Conservation (phyloP, 139 green algal species). For the Picochlorum sp. region DNA sequence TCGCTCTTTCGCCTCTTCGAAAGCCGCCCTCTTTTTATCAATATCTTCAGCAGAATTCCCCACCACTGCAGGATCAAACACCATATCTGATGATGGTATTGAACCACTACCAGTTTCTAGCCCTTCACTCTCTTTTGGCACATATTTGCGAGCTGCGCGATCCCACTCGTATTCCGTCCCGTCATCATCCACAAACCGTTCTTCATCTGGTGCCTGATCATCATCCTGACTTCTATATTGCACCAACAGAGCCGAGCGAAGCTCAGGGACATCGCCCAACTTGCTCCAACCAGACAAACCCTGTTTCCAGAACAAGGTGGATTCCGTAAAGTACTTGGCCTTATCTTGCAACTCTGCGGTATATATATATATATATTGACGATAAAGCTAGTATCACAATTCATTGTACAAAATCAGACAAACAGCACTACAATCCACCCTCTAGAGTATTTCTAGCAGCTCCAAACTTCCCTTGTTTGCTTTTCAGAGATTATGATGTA, state of each 20-base stretch:
- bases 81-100: conserved; percentile 39
- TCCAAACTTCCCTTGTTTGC: too few species aligned
- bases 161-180: conserved; percentile 87
- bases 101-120: background rate
- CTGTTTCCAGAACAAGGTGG: conserved; percentile 25
- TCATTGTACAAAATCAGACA: too few species aligned
- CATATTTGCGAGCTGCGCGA: conserved; percentile 53
- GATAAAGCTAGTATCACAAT: too few species aligned
- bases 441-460: too few species aligned
- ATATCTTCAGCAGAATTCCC: background rate
- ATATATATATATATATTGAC: too few species aligned
- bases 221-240: too few species aligned
- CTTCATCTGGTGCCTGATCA: conserved; percentile 66
- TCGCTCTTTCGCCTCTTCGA: conserved; percentile 14
- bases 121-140: conserved; percentile 31
- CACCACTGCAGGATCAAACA: conserved; percentile 17
- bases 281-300: conserved; percentile 23
- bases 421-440: too few species aligned
- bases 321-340: conserved; percentile 18
- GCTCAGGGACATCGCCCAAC: conserved; percentile 14
- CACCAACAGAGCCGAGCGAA: conserved; percentile 3
- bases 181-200: conserved; percentile 88
- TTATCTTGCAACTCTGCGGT: too few species aligned
- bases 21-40: background rate
- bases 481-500: too few species aligned